Base-by-base conservation (phyloP, 1,139 yeast genomes). In the Sporopachydermia cereana region DNA sequence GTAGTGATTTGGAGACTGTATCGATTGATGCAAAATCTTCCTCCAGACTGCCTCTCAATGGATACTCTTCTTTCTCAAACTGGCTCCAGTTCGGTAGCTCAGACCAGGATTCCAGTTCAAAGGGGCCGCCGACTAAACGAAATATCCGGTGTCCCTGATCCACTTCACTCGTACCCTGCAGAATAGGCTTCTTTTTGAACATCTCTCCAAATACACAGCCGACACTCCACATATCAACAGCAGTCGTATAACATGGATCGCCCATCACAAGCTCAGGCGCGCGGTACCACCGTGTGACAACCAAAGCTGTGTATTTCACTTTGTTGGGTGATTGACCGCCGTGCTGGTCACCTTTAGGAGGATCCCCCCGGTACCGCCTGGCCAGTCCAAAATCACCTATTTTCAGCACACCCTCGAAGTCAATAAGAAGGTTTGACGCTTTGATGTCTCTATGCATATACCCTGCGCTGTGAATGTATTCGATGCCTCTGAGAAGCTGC, bases 171-270 rank as follows among this genome's bases (percentile, higher is more conserved):
- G 74, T 71, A 0, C 98, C 99, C 43, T 78, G 88, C 44, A 93
- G 64, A 18, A 93, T 84, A 0, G 98, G 98, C 51, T 74, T 76
- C 48, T 77, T 74, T 36, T 77, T 77, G 63, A 84, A 91, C 56
- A 89, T 70, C 61, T 93, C 99, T 0, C 88, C 98, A 61, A 93
- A 80, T 0, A 93, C 94, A 64, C 98, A 93, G 2, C 98, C 98
- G 12, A 85, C 76, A 1, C 97, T 97, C 98, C 98, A 91, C 63
- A 91, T 72, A 63, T 91, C 96, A 18, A 91, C 89, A 0, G 97
- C 94, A 0, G 96, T 84, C 2, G 97, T 88, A 58, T 91, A 91
- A 49, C 74, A 69, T 50, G 83, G 69, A 54, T 88, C 95, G 1
- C 96, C 96, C 46, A 91, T 64, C 22, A 91, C 71, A 21, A 91